Evolutionary conservation across 768 basidiomycete genomes (phyloP).

Genomic region (Leccinum arenicola): DNA sequence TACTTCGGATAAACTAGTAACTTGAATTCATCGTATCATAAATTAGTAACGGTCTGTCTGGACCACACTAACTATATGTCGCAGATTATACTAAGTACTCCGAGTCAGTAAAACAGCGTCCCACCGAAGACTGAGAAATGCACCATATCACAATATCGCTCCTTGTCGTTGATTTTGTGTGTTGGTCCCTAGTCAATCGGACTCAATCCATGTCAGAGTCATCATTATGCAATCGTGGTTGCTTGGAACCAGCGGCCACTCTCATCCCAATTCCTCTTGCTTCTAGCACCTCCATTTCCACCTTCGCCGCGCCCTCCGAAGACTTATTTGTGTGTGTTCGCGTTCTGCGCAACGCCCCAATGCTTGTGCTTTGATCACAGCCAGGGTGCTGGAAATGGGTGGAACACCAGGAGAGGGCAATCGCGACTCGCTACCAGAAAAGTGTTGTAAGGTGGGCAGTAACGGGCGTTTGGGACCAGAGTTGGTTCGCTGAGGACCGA

Average conservation of each 20-base stretch:
- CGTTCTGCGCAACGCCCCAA: slow-evolving; percentile 79
- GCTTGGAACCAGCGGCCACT: slow-evolving; percentile 35
- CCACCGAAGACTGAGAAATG: slow-evolving; percentile 23
- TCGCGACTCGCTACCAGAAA: slow-evolving; percentile 46
- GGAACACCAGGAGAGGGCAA: slow-evolving; percentile 47
- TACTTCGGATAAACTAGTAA: no score
- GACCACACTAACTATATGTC: slow-evolving; percentile 24
- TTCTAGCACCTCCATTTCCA: slow-evolving; percentile 79
- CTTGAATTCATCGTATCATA: no score
- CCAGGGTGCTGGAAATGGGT: slow-evolving; percentile 73
- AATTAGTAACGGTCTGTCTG: no score
- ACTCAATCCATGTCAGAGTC: slow-evolving; percentile 37
- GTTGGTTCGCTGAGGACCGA: slow-evolving; percentile 47
- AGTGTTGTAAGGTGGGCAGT: slow-evolving; percentile 46
- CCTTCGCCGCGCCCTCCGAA: slow-evolving; percentile 66
- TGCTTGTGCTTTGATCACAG: slow-evolving; percentile 88
- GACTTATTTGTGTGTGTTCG: slow-evolving; percentile 70
- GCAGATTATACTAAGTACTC: slow-evolving; percentile 27
- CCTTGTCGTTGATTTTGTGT: slow-evolving; percentile 8
- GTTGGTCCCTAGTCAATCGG: slow-evolving; percentile 3
- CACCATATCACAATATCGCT: slow-evolving; percentile 27
- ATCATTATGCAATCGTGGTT: slow-evolving; percentile 41
- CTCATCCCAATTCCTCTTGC: slow-evolving; percentile 69
- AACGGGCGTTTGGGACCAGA: slow-evolving; percentile 49
- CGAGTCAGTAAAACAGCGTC: slow-evolving; percentile 32